Evolutionary conservation across 164 flowering plant species (phyloP).

Genomic region (Pachysandra terminalis): DNA sequence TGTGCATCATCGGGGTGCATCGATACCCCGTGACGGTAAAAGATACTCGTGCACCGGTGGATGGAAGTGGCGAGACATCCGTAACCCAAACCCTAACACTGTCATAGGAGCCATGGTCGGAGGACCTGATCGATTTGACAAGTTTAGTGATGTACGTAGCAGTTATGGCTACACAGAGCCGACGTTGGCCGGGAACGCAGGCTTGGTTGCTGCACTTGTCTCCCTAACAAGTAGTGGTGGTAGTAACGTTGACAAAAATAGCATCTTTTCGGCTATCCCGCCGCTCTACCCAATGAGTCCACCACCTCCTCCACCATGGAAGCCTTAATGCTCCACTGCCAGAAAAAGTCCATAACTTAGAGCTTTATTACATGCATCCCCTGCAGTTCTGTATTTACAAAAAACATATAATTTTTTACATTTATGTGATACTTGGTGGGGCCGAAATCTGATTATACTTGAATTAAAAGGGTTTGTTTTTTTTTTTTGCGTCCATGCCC

Average conservation of each 20-base stretch:
- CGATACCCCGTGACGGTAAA: conserved; percentile 47
- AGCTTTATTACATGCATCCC: no score
- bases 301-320: conserved; percentile 79
- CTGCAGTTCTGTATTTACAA: no score
- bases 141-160: conserved; percentile 48
- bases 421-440: no score
- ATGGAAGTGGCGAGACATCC: conserved; percentile 48
- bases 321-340: conserved; percentile 25
- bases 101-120: conserved; percentile 92
- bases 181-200: conserved; percentile 83
- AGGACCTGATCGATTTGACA: conserved; percentile 70
- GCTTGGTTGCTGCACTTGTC: conserved; percentile 78
- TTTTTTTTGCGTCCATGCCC: no score
- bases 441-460: no score
- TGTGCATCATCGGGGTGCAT: conserved; percentile 87
- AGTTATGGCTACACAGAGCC: conserved; percentile 67
- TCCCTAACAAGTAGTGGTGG: conserved; percentile 51
- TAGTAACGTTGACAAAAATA: conserved; percentile 32
- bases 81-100: conserved; percentile 56
- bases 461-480: no score
- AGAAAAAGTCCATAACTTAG: no score
- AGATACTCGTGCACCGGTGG: conserved; percentile 67
- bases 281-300: conserved; percentile 48
- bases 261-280: conserved; percentile 62
- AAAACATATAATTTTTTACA: no score